phyloP scores from a whole-genome alignment of 768 basidiomycete species.

The Suillus luteus region DNA sequence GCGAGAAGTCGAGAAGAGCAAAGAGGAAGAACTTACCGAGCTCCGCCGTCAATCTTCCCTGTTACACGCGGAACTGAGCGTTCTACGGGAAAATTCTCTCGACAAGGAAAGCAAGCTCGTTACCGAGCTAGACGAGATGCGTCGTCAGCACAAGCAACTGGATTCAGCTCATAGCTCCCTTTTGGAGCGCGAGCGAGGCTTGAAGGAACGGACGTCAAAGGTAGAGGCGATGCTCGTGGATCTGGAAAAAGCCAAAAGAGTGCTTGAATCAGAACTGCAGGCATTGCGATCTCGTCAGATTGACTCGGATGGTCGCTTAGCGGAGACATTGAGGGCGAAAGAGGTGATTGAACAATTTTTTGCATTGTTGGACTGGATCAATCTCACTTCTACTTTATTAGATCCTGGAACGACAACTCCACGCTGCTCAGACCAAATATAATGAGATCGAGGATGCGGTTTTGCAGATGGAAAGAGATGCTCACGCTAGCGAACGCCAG shows the following conservation, averaged over 20 bases:
- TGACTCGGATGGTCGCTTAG: conserved; percentile 64
- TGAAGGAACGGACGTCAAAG: conserved; percentile 51
- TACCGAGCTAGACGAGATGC: conserved; percentile 68
- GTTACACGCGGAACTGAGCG: conserved; percentile 67
- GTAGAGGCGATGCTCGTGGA: conserved; percentile 52
- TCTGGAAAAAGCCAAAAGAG: conserved; percentile 68
- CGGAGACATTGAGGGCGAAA: conserved; percentile 62
- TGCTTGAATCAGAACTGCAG: conserved; percentile 72
- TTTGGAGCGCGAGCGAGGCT: conserved; percentile 57
- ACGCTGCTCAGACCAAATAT: conserved; percentile 69
- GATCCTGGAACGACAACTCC: conserved; percentile 79
- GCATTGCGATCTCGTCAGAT: conserved; percentile 67
- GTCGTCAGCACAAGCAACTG: conserved; percentile 60
- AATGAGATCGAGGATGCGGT: conserved; percentile 88
- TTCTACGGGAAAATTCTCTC: conserved; percentile 59
- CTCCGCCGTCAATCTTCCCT: conserved; percentile 64
- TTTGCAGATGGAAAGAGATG: conserved; percentile 81
- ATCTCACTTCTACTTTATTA: conserved; percentile 30
- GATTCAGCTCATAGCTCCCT: conserved; percentile 64
- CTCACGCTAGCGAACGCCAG: conserved; percentile 71
- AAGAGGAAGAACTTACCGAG: conserved; percentile 77
- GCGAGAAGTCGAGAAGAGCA: conserved; percentile 82
- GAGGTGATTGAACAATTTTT: conserved; percentile 54
- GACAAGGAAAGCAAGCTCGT: conserved; percentile 75
- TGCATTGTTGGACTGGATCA: background rate